Conservation (phyloP, 768 basidiomycete genomes). For the Suillus clintonianus region DNA sequence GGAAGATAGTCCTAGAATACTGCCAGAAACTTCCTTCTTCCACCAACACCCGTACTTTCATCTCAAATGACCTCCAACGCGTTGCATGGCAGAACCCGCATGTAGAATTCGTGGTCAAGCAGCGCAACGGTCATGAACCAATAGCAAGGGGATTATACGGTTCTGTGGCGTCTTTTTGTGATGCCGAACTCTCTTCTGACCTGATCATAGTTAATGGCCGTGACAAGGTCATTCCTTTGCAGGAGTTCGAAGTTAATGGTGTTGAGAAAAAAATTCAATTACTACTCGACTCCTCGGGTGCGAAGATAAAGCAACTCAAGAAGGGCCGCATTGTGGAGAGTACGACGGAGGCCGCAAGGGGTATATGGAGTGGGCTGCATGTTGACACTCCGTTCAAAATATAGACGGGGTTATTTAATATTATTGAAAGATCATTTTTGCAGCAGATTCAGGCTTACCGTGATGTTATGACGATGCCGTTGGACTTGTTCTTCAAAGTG, state of each 20-base stretch:
- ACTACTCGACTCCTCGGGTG: conserved; percentile 84
- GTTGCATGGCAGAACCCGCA: conserved; percentile 77
- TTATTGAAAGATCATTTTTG: too few relatives aligned
- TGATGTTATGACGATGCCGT: too few relatives aligned
- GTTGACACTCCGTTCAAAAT: conserved; percentile 68
- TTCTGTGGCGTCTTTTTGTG: conserved; percentile 35
- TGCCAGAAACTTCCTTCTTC: conserved; percentile 85
- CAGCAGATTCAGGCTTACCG: too few relatives aligned
- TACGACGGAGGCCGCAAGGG: conserved; percentile 76
- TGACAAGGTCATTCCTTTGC: conserved; percentile 86
- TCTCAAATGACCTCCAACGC: conserved; percentile 60
- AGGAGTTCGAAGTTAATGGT: conserved; percentile 69
- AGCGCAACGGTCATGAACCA: conserved; percentile 74
- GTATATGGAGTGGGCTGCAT: conserved; percentile 90
- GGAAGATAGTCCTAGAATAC: conserved; percentile 88
- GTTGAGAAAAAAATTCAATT: conserved; percentile 81
- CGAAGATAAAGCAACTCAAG: conserved; percentile 81
- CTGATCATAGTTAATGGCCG: conserved; percentile 69
- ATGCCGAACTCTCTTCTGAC: conserved; percentile 12
- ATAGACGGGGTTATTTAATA: conserved; percentile 22
- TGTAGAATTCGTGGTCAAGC: conserved; percentile 82
- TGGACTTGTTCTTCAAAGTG: too few relatives aligned
- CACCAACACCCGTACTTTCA: conserved; percentile 65
- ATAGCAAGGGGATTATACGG: conserved; percentile 84
- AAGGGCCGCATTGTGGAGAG: conserved; percentile 68